Evolutionary conservation across 306 rosid species (phyloP), one percentile per base, ranked within the genome.

Genomic region (Alnus glutinosa): DNA sequence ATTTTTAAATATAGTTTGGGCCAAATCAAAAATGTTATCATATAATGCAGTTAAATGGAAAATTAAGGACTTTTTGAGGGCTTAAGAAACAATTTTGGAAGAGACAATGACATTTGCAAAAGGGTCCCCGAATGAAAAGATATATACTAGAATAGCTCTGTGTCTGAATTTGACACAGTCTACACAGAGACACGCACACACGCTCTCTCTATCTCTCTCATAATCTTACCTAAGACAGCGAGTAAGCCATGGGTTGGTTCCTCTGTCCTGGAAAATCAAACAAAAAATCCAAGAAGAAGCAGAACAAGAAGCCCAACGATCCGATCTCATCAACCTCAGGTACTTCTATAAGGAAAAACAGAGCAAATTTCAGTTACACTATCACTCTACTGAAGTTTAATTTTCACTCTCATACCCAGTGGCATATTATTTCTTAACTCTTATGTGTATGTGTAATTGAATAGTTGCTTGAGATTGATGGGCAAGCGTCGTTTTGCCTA

Each of bases 291-390:
- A 87, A 82, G 74, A 78, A 84, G 77, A 83, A 84, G 86, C 77
- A 80, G 71, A 75, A 51, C 32, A 55, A 28, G 7, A 79, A 75
- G 66, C 81, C 83, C 72, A 82, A 69, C 23, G 89, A 80, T 85
- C 84, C 69, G 87, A 85, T 85, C 90, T 80, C 88, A 80, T 87
- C 90, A 2, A 58, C 82, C 36, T 80, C 90, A 78, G 90, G 90
- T 87, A 82, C 57, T 47, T 62, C 82, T 76, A 44, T 71, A 34
- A 50, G 62, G 59, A 75, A 66, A 28, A 79, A 62, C 5, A 7
- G 70, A 47, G 47, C 14, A 16, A 13, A n/a, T 36, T 75, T 54
- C 19, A 28, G 2, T n/a, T 11, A 34, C 74, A 15, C 15, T 3
- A 0, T 47, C 58, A 49, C 57, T 71, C 72, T 77, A 78, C 7